Base-by-base conservation (phyloP, 495 filamentous ascomycete genomes). In the Penicillium argentinense region DNA sequence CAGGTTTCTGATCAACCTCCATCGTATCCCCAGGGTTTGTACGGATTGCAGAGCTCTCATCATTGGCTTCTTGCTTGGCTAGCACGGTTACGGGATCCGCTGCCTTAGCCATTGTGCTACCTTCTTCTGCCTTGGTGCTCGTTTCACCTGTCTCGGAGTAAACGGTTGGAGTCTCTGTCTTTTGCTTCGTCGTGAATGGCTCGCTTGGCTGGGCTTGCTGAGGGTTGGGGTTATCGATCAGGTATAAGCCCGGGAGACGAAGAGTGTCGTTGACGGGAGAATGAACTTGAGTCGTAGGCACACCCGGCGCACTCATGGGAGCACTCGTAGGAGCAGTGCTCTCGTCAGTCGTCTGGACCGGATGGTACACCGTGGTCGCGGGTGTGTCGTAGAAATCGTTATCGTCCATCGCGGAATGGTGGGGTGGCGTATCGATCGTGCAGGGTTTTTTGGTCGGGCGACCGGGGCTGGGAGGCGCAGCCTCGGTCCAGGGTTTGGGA, bases 351-450 rank as follows among this genome's bases (percentile, higher is more conserved):
- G 14, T 28, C 19, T 42, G 38, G 14, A 33, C 34, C 13, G 54
- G 51, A 0, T 63, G 63, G 0, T 62, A 68, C n/a, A 49, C 67
- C 27, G 57, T 50, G 29, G 47, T 40, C 47, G 59, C 48, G 5
- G 67, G 64, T 19, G 69, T 72, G 41, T 71, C 69, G 54, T 72
- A 72, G 42, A 71, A 73, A 61, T 73, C 68, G 40, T 65, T 72
- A 29, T 57, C 68, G 58, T 62, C 57, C n/a, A 41, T 72, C 72
- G 14, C 63, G 62, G 14, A 67, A 68, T 34, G 53, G 50, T 46
- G 64, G 39, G 64, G 63, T 59, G 67, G 63, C 60, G 68, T 64
- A 48, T 70, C 63, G 41, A 49, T 57, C 42, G 50, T 54, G 47
- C 51, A 49, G 34, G 63, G 47, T 18, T 42, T 50, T 37, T 63